Base-by-base conservation (phyloP, 2,329 filamentous ascomycete genomes). In the Coniochaeta sp. region DNA sequence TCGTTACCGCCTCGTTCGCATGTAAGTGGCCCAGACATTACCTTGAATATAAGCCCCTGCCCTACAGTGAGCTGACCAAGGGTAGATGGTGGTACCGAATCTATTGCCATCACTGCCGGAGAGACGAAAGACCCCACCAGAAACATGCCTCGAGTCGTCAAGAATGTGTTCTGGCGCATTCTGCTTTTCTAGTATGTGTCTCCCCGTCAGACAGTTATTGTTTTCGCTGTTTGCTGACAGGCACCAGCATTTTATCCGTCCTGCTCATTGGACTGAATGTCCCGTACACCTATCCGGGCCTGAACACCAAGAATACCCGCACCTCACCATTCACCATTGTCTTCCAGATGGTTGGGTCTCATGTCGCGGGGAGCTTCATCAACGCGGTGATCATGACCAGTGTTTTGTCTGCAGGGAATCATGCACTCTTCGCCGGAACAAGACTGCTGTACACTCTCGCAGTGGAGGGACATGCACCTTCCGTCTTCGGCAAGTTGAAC, bases 141-240 rank as follows among this genome's bases (percentile, higher is more conserved):
- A 63, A 87, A 79, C 60, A 73, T 89, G 36, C 86, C 86, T 1
- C 78, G 79, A 3, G 86, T 87, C 2, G 82, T 88, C 54, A 83
- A 83, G 64, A 87, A 88, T 60, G 84, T 87, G 43, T 87, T 87
- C 67, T 87, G 82, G 82, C 80, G 85, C 6, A 85, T 85, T 59
- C 62, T 84, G 3, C 74, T 84, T 9, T 84, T 85, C 70, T 81
- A 80, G 62, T 63, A 62, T 1, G 60, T 52, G 16, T 7, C 34
- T 36, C 34, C 34, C 34, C 7, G 14, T 3, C n/a, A 3, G 7
- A 7, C 34, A 12, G 34, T 40, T 40, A 40, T 38, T 17, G 34
- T 12, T 38, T 5, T 38, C 34, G 16, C 28, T 16, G 28, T 59
- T 40, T 57, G 55, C 56, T 58, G 26, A 58, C 56, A 17, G 17